Conservation (phyloP, 306 rosid species). For the Macrotyloma uniflorum region DNA sequence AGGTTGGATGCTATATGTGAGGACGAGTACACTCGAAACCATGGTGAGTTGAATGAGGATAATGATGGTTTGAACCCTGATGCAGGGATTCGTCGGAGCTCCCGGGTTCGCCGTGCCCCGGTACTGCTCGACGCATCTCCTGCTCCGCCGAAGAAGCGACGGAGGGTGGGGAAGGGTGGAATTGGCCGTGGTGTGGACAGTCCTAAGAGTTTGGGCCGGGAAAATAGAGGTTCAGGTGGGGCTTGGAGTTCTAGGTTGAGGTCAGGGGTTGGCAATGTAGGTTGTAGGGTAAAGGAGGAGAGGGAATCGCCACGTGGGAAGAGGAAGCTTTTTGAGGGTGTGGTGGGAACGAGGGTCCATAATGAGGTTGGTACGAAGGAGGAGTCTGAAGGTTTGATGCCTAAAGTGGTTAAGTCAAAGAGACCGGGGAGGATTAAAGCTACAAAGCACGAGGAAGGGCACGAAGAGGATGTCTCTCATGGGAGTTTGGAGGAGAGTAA, state of each 20-base stretch:
- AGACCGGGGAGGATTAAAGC: constrained; percentile 63
- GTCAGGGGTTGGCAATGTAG: constrained; percentile 50
- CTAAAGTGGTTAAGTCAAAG: constrained; percentile 60
- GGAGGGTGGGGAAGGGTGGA: constrained; percentile 47
- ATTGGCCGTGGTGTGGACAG: constrained; percentile 29
- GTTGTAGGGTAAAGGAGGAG: constrained; percentile 46
- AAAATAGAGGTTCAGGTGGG: constrained; percentile 30
- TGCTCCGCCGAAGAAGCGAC: constrained; percentile 66
- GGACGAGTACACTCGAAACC: constrained; percentile 72
- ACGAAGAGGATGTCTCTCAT: constrained; percentile 31
- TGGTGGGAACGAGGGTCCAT: constrained; percentile 35
- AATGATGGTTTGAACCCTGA: constrained; percentile 43
- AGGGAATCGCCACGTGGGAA: constrained; percentile 48
- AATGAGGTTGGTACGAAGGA: constrained; percentile 45
- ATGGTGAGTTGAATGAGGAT: constrained; percentile 59
- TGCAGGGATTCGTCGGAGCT: constrained; percentile 73
- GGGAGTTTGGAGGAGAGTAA: constrained; percentile 42
- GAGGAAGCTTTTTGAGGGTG: constrained; percentile 64
- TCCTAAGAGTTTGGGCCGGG: constrained; percentile 39
- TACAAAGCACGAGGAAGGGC: constrained; percentile 43
- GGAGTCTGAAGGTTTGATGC: constrained; percentile 52
- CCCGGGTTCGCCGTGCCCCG: constrained; percentile 81
- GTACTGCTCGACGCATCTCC: constrained; percentile 83
- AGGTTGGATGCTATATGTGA: constrained; percentile 92
- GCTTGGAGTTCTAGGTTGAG: constrained; percentile 77